Percentiles rank a stretch among this genome's conserved stretches.
Evolutionary conservation across 306 rosid genomes (phyloP).

Genomic region (Pterocarpus santalinus): DNA sequence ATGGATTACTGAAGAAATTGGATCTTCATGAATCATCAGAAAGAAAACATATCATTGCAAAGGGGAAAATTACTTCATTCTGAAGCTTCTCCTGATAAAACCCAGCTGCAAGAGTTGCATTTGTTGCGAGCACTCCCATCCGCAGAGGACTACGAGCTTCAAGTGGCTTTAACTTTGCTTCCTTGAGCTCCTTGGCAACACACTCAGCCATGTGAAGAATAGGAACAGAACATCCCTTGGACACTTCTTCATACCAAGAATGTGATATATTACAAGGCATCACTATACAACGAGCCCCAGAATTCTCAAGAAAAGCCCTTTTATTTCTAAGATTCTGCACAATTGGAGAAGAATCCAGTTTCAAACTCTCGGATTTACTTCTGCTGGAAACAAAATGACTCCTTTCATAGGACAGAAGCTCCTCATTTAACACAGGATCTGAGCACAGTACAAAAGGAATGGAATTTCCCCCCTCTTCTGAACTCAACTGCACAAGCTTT

Average conservation of each 20-base stretch:
- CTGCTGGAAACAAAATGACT: slow-evolving; percentile 53
- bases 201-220: slow-evolving; percentile 80
- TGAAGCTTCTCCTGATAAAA: slow-evolving; percentile 82
- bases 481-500: slow-evolving; percentile 66
- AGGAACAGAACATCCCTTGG: slow-evolving; percentile 71
- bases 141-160: slow-evolving; percentile 82
- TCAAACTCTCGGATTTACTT: slow-evolving; percentile 47
- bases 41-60: slow-evolving; percentile 11
- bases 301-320: slow-evolving; percentile 73
- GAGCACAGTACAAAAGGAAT: slow-evolving; percentile 77
- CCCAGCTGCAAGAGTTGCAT: slow-evolving; percentile 70
- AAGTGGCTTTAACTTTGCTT: slow-evolving; percentile 82
- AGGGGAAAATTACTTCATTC: slow-evolving; percentile 69
- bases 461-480: slow-evolving; percentile 58
- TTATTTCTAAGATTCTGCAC: slow-evolving; percentile 64
- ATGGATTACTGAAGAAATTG: not conserved
- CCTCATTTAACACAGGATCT: slow-evolving; percentile 66
- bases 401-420: slow-evolving; percentile 60
- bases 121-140: slow-evolving; percentile 80
- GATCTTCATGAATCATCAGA: slow-evolving; percentile 27
- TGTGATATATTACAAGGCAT: slow-evolving; percentile 91
- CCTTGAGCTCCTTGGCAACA: slow-evolving; percentile 86
- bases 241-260: slow-evolving; percentile 80
- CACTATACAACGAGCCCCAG: slow-evolving; percentile 79
- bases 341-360: slow-evolving; percentile 58